Base-by-base conservation (phyloP, 1,284 basidiomycete species). In the Ustilago crameri region DNA sequence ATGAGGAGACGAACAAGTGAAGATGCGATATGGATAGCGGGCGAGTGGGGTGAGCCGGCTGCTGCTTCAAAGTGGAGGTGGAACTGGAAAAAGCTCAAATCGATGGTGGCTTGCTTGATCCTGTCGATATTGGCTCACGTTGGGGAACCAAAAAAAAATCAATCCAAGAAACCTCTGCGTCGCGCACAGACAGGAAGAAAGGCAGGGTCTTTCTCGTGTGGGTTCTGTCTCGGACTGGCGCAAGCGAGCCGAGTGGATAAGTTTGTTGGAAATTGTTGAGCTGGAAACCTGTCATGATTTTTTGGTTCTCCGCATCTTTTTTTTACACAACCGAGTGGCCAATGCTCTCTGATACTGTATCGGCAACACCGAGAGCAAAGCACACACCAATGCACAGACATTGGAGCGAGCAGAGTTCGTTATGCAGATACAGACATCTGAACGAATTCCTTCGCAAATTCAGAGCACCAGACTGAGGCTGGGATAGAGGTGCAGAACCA, bases 261-360 rank as follows among this genome's bases (percentile, higher is more conserved):
- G 24, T 23, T 59, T 27, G 50, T 52, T 55, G 48, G 48, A 52
- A 30, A 62, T 47, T 62, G 60, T 63, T 63, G 60, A 63, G 60
- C 49, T 50, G 50, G 51, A 42, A 22, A 18, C 24, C 45, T 54
- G 47, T 50, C 51, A 45, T 50, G 40, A 20, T 43, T 24, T 52
- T 52, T 52, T 43, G 49, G 49, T 32, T 41, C 27, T 51, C 38
- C 37, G 49, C 49, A 27, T 34, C 26, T n/a, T 27, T 27, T n/a
- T 17, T 45, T 45, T 45, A 24, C 43, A 17, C 30, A 30, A 30
- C 30, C 12, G 12, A 30, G 30, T 63, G 60, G 60, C 46, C 60
- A 63, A 49, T 63, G 60, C 60, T 30, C 26, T 18, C 5, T 20
- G 46, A 37, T 17, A 37, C 35, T 9, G 32, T 34, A 34, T 15